Percentiles rank a stretch among this genome's conserved stretches.
phyloP scores from a whole-genome alignment of 129 eudicot genomes.

The Chrysanthemum seticuspe region DNA sequence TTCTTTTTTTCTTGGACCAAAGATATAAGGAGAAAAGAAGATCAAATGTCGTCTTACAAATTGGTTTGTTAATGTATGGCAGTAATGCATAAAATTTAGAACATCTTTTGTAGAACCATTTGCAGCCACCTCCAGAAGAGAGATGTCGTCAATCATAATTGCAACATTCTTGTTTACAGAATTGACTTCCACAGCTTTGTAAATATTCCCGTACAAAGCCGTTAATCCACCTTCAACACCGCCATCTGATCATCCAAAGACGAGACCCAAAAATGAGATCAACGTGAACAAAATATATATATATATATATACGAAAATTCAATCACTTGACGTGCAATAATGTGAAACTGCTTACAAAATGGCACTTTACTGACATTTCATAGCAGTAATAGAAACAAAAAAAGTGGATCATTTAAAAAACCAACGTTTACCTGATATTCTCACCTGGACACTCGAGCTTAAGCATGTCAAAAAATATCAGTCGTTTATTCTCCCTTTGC shows the following conservation, averaged over 20 bases:
- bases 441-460: constrained; percentile 70
- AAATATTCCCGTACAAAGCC: constrained; percentile 67
- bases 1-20: background rate
- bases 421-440: constrained; percentile 38
- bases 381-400: constrained; percentile 2
- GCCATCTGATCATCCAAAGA: constrained; percentile 38
- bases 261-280: constrained; percentile 12
- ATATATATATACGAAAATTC: background rate
- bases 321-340: background rate
- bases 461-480: constrained; percentile 85
- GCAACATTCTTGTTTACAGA: constrained; percentile 35
- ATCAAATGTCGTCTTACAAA: constrained; percentile 46
- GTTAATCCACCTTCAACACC: constrained; percentile 48
- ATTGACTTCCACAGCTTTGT: constrained; percentile 67
- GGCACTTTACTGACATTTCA: background rate
- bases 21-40: background rate
- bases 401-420: constrained; percentile 18
- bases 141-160: constrained; percentile 74
- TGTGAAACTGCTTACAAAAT: background rate
- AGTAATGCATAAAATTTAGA: constrained; percentile 80
- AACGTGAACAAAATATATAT: background rate
- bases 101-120: constrained; percentile 69
- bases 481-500: constrained; percentile 74
- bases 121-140: constrained; percentile 87
- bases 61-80: constrained; percentile 73